A percentile compares a stretch with the other conserved stretches of the same genome.
These are phyloP conservation scores for Meripilus lineatus DNA, from an alignment of 1,284 basidiomycete species.

Conservation along the genomic window DNA sequence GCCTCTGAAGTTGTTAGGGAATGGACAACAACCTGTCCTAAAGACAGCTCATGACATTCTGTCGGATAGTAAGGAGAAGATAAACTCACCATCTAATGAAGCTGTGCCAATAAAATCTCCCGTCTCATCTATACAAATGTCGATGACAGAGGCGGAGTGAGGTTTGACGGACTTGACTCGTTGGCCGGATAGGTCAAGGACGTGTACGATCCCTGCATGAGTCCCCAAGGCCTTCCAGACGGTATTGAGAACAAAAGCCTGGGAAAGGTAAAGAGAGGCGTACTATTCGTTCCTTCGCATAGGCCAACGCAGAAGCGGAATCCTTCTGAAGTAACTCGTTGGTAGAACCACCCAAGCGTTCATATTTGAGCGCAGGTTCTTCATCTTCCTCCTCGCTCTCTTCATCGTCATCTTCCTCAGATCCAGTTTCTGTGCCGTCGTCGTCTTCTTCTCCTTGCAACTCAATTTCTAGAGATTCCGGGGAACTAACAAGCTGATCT, in stretches of 20 bases:
- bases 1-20: conserved; percentile 80
- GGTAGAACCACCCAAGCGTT: conserved; percentile 70
- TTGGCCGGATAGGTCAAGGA: conserved; percentile 77
- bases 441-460: conserved; percentile 21
- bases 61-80: not conserved
- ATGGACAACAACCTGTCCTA: conserved; percentile 87
- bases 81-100: conserved; percentile 82
- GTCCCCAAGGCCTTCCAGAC: conserved; percentile 75
- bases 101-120: conserved; percentile 91
- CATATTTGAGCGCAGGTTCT: conserved; percentile 90
- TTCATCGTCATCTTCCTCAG: conserved; percentile 46
- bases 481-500: too few species aligned
- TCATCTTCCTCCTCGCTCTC: conserved; percentile 67
- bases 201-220: conserved; percentile 87
- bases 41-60: conserved; percentile 12
- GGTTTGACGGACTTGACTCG: conserved; percentile 89
- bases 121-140: conserved; percentile 81
- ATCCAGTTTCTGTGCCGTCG: conserved; percentile 26
- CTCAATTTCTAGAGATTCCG: too few species aligned
- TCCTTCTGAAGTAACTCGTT: conserved; percentile 86
- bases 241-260: conserved; percentile 4
- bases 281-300: conserved; percentile 76
- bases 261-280: conserved; percentile 17
- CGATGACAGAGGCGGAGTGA: conserved; percentile 87
- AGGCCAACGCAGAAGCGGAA: conserved; percentile 77